Evolutionary conservation across 2,329 filamentous ascomycete genomes (phyloP).

Genomic region (Aureobasidium melanogenum): DNA sequence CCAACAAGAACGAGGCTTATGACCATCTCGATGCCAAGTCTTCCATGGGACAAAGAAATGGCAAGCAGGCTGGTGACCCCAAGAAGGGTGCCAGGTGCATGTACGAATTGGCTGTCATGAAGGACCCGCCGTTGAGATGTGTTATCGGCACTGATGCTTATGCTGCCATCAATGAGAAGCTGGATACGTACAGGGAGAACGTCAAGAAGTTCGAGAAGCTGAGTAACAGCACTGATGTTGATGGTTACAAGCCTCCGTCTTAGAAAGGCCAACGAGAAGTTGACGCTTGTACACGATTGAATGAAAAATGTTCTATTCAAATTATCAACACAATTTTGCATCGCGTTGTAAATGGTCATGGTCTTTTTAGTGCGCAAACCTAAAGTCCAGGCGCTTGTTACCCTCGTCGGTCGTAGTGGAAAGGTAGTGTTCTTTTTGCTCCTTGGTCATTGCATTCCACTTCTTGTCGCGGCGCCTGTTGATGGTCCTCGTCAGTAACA

Average conservation of each 20-base stretch:
- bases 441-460: constrained; percentile 42
- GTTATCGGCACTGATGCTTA: constrained; percentile 48
- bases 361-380: constrained; percentile 23
- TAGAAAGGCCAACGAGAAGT: too few relatives aligned
- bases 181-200: constrained; percentile 40
- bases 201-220: constrained; percentile 43
- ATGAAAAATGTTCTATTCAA: neutral
- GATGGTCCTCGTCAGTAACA: constrained; percentile 1
- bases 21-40: constrained; percentile 39
- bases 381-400: constrained; percentile 32
- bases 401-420: constrained; percentile 29
- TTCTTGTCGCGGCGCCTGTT: constrained; percentile 31
- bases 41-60: constrained; percentile 32
- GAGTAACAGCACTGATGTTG: constrained; percentile 41
- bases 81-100: constrained; percentile 39
- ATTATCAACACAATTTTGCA: too few relatives aligned
- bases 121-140: constrained; percentile 44
- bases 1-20: constrained; percentile 37
- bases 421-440: constrained; percentile 43
- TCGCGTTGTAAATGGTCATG: neutral
- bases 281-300: neutral
- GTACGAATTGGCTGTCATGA: constrained; percentile 46
- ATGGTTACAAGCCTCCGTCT: constrained; percentile 27
- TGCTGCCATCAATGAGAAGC: constrained; percentile 39
- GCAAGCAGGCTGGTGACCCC: constrained; percentile 42